phyloP scores from a whole-genome alignment of 2,329 filamentous ascomycete genomes.

The Setomelanomma holmii region DNA sequence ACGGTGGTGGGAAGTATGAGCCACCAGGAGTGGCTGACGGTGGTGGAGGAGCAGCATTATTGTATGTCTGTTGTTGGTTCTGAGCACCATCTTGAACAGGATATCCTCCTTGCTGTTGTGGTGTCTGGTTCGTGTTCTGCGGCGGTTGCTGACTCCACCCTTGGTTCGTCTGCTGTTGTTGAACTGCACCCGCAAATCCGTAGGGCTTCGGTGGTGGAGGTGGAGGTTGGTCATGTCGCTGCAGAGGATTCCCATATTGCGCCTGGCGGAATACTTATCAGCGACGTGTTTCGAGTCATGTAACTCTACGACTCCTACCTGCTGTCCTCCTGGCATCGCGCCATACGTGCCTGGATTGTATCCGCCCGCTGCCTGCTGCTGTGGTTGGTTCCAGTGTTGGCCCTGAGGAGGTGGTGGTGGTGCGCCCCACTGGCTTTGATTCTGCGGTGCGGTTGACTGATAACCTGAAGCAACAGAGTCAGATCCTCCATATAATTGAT shows the following conservation, averaged over 20 bases:
- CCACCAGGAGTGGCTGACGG: conserved; percentile 39
- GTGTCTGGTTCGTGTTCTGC: conserved; percentile 23
- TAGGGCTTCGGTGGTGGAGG: conserved; percentile 48
- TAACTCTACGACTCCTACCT: background rate
- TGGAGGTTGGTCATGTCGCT: conserved; percentile 40
- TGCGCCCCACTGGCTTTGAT: conserved; percentile 41
- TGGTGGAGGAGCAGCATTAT: conserved; percentile 34
- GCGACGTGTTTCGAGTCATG: conserved; percentile 13
- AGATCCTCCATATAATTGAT: conserved; percentile 5
- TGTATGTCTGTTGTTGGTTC: conserved; percentile 34
- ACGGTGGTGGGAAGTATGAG: conserved; percentile 42
- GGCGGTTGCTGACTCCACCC: conserved; percentile 29
- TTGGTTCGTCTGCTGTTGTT: conserved; percentile 22
- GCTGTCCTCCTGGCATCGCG: conserved; percentile 34
- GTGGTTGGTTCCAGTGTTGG: conserved; percentile 36
- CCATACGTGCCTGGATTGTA: conserved; percentile 46
- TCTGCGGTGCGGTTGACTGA: conserved; percentile 28
- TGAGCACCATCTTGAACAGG: conserved; percentile 18
- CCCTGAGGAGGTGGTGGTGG: conserved; percentile 25
- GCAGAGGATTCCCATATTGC: conserved; percentile 27
- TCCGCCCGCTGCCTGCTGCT: conserved; percentile 27
- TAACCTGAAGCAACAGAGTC: conserved; percentile 28
- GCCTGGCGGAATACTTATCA: conserved; percentile 8
- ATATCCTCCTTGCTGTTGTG: conserved; percentile 37
- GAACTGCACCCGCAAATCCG: conserved; percentile 38